These are phyloP conservation scores for Penicillium salamii DNA, from an alignment of 495 filamentous ascomycete species.

Conservation along the genomic window DNA sequence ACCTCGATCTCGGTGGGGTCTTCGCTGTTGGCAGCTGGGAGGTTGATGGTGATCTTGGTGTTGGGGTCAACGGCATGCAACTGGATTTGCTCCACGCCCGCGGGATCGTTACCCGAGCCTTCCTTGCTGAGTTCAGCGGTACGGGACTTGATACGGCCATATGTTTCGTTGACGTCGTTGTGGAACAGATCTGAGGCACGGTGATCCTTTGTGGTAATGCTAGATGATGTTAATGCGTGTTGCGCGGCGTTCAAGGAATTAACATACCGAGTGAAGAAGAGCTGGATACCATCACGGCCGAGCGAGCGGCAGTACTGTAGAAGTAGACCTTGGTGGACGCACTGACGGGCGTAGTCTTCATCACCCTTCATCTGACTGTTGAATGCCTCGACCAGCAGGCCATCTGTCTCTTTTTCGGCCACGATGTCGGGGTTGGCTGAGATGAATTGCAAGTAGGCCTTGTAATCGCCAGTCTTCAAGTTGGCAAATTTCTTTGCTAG, in stretches of 20 bases:
- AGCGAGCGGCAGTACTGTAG: slow-evolving; percentile 92
- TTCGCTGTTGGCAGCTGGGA: slow-evolving; percentile 59
- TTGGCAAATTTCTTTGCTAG: slow-evolving; percentile 75
- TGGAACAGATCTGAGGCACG: slow-evolving; percentile 88
- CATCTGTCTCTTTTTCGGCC: slow-evolving; percentile 86
- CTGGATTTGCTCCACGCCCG: slow-evolving; percentile 94
- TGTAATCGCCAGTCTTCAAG: slow-evolving; percentile 75
- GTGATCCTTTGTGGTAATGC: slow-evolving; percentile 87
- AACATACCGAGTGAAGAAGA: slow-evolving; percentile 85
- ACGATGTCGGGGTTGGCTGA: slow-evolving; percentile 70
- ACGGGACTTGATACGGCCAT: slow-evolving; percentile 72
- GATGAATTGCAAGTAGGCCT: slow-evolving; percentile 70
- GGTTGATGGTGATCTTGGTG: slow-evolving; percentile 85
- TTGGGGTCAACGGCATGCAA: slow-evolving; percentile 93
- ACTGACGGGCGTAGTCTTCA: slow-evolving; percentile 76
- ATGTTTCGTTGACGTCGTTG: slow-evolving; percentile 89
- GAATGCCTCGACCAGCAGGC: slow-evolving; percentile 85
- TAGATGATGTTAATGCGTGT: slow-evolving; percentile 27
- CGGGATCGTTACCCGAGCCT: slow-evolving; percentile 61
- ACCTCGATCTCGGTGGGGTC: slow-evolving; percentile 64
- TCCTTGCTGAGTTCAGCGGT: slow-evolving; percentile 71
- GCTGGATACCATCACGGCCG: slow-evolving; percentile 78
- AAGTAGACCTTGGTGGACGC: slow-evolving; percentile 89
- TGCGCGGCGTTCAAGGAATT: background rate
- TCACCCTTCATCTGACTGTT: slow-evolving; percentile 74